These are phyloP conservation scores for Erodium maritimum DNA, from an alignment of 345 rosid species.

Conservation along the genomic window DNA sequence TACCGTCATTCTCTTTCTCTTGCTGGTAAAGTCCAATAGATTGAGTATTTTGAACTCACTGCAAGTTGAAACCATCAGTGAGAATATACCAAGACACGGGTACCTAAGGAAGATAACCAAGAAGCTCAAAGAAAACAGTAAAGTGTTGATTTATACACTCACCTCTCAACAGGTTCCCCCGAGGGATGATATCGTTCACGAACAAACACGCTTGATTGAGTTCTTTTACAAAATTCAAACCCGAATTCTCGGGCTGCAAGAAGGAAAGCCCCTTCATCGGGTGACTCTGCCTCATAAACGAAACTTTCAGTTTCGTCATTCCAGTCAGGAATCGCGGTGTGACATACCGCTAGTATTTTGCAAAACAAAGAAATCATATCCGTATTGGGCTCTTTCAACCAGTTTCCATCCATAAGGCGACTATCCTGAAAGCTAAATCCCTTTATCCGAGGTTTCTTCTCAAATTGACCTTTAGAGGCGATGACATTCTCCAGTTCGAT, in stretches of 20 bases:
- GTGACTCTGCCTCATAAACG: conserved; percentile 94
- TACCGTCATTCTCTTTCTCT: conserved; percentile 96
- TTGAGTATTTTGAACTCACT: conserved; percentile 92
- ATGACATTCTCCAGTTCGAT: conserved; percentile 66
- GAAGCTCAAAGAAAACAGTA: conserved; percentile 5
- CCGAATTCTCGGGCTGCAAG: conserved; percentile 98
- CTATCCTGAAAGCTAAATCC: conserved; percentile 85
- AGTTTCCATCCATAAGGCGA: conserved; percentile 74
- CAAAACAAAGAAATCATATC: conserved; percentile 56
- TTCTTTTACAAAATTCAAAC: conserved; percentile 80
- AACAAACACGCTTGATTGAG: conserved; percentile 73
- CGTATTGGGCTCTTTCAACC: conserved; percentile 63
- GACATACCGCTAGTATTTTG: conserved; percentile 77
- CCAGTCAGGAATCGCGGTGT: conserved; percentile 88
- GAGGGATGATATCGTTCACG: conserved; percentile 49
- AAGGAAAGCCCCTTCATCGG: conserved; percentile 94
- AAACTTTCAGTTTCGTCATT: conserved; percentile 60
- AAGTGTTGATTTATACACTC: conserved; percentile 13
- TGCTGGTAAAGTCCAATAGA: conserved; percentile 91
- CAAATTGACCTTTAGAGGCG: conserved; percentile 31
- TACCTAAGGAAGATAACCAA: not conserved
- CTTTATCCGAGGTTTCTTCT: conserved; percentile 38
- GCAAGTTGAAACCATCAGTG: conserved; percentile 17
- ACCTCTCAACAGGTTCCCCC: conserved; percentile 62
- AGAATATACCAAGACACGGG: conserved; percentile 6